A percentile compares a stretch with the other conserved stretches of the same genome.
These are phyloP conservation scores for Senna siamea DNA, from an alignment of 306 rosid genomes.

Conservation along the genomic window DNA sequence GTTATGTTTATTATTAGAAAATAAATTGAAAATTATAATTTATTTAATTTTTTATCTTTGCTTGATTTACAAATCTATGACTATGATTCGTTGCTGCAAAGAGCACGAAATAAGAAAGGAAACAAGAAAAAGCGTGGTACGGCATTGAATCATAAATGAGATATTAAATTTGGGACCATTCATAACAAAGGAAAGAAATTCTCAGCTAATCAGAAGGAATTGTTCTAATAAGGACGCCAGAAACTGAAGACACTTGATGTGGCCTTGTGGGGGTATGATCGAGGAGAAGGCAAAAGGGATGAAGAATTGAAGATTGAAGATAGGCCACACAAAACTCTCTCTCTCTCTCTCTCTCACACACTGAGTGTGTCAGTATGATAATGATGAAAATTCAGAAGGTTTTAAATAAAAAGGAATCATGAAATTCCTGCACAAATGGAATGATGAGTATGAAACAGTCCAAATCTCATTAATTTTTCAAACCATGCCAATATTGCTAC, in stretches of 20 bases:
- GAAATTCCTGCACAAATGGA: conserved; percentile 65
- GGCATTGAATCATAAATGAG: conserved; percentile 35
- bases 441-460: conserved; percentile 54
- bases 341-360: neutral
- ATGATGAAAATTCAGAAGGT: conserved; percentile 49
- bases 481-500: conserved; percentile 10
- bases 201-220: conserved; percentile 54
- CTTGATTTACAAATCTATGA: no score
- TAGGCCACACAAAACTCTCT: no score
- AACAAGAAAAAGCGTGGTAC: conserved; percentile 35
- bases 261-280: neutral
- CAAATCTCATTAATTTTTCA: conserved; percentile 38
- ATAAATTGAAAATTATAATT: no score
- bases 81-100: neutral
- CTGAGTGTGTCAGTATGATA: conserved; percentile 45
- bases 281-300: conserved; percentile 45
- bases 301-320: no score
- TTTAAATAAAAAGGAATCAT: conserved; percentile 33
- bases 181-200: conserved; percentile 36
- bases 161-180: conserved; percentile 39
- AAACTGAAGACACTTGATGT: conserved; percentile 23
- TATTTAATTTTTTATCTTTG: no score
- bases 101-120: neutral
- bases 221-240: conserved; percentile 49
- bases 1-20: no score